Conservation (phyloP, 352 stramenopile species). For the Phytophthora nicotianae region DNA sequence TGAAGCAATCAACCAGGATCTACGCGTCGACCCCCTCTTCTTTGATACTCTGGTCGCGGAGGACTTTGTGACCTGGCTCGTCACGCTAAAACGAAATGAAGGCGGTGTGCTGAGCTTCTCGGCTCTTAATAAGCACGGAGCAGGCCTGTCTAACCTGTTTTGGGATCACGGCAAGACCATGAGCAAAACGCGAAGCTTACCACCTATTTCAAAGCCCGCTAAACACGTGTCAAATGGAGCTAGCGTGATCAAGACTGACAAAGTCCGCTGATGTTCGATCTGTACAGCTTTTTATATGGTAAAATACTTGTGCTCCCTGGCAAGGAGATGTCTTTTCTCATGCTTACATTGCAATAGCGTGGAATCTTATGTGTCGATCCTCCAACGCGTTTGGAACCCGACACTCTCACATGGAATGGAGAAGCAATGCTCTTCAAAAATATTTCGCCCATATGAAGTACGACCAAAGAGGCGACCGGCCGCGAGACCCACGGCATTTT, state of each 20-base stretch:
- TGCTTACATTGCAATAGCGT: constrained; percentile 18
- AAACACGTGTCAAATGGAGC: constrained; percentile 2
- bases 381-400: constrained; percentile 13
- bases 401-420: constrained; percentile 30
- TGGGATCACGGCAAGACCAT: constrained; percentile 1
- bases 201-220: constrained; percentile 15
- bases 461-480: constrained; percentile 18
- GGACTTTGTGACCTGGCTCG: constrained; percentile 10
- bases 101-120: constrained; percentile 3
- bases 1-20: constrained; percentile 3
- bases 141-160: constrained; percentile 12
- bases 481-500: constrained; percentile 5
- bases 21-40: neutral
- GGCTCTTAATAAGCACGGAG: constrained; percentile 13
- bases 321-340: constrained; percentile 21
- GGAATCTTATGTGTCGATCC: constrained; percentile 24
- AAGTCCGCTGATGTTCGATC: constrained; percentile 10
- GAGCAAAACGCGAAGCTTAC: constrained; percentile 1
- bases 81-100: constrained; percentile 5
- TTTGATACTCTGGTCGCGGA: constrained; percentile 1
- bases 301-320: neutral
- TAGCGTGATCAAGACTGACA: neutral
- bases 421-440: constrained; percentile 29
- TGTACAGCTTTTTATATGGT: neutral
- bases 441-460: constrained; percentile 50